Base-by-base conservation (phyloP, 805 yeast genomes). In the Zygosaccharomyces siamensis region DNA sequence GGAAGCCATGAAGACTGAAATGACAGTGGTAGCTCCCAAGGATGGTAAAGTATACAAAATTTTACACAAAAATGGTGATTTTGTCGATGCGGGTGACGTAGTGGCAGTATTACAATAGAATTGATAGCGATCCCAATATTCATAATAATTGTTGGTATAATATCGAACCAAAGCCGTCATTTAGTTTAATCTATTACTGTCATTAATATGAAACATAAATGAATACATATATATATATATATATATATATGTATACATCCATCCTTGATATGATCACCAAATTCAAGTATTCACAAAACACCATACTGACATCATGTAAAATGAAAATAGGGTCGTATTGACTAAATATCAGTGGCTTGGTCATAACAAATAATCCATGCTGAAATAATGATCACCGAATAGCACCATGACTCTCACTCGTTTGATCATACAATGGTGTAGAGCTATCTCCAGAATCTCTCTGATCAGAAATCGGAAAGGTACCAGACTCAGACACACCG, bases 1-100 rank as follows among this genome's bases (percentile, higher is more conserved):
- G 46, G 99, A 92, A 69, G 98, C 99, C 47, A 92, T 92, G 99
- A 92, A 92, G 75, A 93, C 98, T 0, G 99, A 92, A 70, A 92
- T 92, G 97, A 78, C 81, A 44, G 95, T 92, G 31, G 74, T 69
- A 47, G 81, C 97, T 18, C 77, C 95, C 1, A 73, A 63, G 48
- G 72, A 73, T 20, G 95, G 96, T 60, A 84, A 79, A 62, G 90
- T 88, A 20, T 63, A 78, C 43, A 85, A 86, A 70, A 72, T 88
- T 39, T 68, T 81, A 49, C 96, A 89, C 66, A 75, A 76, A 47
- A 88, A 89, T 62, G 98, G 98, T 61, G 97, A 92, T 62, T 87
- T 93, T 86, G 95, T 92, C 36, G 97, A 92, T 51, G 89, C 97
- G 35, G 99, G 99, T 54, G 98, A 93, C 66, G 71, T 89, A 53